A percentile compares a stretch with the other conserved stretches of the same genome.
Evolutionary conservation across 2,329 filamentous ascomycete species (phyloP).

Genomic region (Truncatella angustata): DNA sequence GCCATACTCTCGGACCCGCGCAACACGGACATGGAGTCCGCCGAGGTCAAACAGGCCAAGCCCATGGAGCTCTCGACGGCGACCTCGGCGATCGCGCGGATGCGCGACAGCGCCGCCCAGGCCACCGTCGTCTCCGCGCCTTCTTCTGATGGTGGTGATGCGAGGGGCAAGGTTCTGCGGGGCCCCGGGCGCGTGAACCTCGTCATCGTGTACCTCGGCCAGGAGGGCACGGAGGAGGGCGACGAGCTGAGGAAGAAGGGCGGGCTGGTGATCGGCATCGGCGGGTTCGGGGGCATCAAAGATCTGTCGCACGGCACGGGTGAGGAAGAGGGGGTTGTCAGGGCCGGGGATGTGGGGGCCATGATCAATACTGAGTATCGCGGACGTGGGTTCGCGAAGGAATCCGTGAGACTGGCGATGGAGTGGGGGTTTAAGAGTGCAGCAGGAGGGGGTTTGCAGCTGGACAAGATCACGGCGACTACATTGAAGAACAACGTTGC

Average conservation of each 20-base stretch:
- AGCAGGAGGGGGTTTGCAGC: conserved; percentile 22
- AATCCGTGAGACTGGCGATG: conserved; percentile 24
- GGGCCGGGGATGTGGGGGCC: conserved; percentile 26
- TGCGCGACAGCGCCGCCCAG: conserved; percentile 24
- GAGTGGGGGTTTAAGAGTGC: conserved; percentile 24
- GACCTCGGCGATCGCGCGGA: conserved; percentile 16
- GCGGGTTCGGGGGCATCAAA: conserved; percentile 28
- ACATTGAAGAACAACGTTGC: conserved; percentile 20
- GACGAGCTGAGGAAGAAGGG: background rate
- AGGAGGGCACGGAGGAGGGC: background rate
- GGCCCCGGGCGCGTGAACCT: conserved; percentile 26
- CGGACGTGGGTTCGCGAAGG: conserved; percentile 22
- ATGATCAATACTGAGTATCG: conserved; percentile 23
- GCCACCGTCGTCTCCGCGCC: conserved; percentile 16
- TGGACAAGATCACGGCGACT: conserved; percentile 26
- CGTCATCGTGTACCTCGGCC: conserved; percentile 16
- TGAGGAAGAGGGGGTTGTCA: conserved; percentile 13
- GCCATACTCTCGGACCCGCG: conserved; percentile 23
- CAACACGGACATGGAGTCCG: conserved; percentile 8
- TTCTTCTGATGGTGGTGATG: background rate
- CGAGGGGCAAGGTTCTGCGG: conserved; percentile 12
- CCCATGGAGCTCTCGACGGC: conserved; percentile 16
- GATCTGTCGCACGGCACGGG: conserved; percentile 7
- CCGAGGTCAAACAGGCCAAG: conserved; percentile 13
- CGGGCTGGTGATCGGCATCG: conserved; percentile 22